Base-by-base conservation (phyloP, 2,329 filamentous ascomycete genomes). In the Leptodontidium sp. region DNA sequence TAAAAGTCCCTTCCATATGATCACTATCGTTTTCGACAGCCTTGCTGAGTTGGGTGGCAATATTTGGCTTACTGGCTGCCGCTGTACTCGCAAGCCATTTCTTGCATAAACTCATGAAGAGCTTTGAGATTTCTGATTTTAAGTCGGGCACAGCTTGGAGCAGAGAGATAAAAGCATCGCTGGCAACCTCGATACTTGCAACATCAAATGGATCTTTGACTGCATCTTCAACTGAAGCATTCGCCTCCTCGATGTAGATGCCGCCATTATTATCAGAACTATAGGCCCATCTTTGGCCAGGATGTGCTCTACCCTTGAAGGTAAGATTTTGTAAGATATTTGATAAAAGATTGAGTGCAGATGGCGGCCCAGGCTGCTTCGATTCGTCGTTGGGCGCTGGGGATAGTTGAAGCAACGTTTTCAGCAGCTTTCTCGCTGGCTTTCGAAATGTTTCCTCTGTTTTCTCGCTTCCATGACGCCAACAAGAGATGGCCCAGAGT, bases 401-500 rank as follows among this genome's bases (percentile, higher is more conserved):
- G 17, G 85, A 84, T 12, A 92, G 79, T 45, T 84, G 85, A 29
- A 92, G 78, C 68, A 88, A 88, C 6, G 85, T 87, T 38, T 84
- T 82, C 4, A 91, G 76, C 1, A 91, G 77, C 14, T 81, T 81
- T 47, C 80, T 79, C 1, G 87, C 84, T 1, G 84, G 84, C 15
- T 78, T 77, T 65, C 81, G 82, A 68, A 82, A 85, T 0, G 78
- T 75, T 32, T 82, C 78, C 21, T 82, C 79, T 5, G 79, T 75
- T 1, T 75, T 70, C 5, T 78, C 73, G 8, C 78, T 74, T 4
- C 80, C 72, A 8, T 77, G 77, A 0, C 79, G 74, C 83, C 87
- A 88, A 5, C 85, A 86, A 0, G 86, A 81, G 17, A 93, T 76
- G 1, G 84, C 82, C 91, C 91, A 93, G 0, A 93, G 79, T 1